Evolutionary conservation across 305 asterid species (phyloP), one percentile per base, ranked within the genome.

Genomic region (Solanum hybrid): DNA sequence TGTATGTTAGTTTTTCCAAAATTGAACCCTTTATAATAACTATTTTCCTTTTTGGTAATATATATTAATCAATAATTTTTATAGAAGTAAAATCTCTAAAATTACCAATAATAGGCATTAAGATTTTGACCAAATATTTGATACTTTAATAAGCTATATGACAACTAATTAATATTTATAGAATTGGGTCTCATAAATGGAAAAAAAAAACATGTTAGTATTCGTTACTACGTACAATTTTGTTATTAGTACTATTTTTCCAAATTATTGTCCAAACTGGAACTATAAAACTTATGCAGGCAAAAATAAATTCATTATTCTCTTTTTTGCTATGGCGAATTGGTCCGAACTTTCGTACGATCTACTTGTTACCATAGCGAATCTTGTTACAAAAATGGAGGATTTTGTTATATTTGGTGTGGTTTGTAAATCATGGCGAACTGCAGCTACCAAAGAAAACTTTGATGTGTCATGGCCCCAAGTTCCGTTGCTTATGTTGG

Each of bases 341-440:
- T 87, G 89, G 89, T 35, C 81, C 1, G 37, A 87, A 16, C 76
- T 87, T 33, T 67, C 89, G 12, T 4, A 64, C 26, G 61, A 87
- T 18, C 28, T 69, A 24, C 57, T 86, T 11, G 61, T 67, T 46
- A 71, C 20, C 0, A 31, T 86, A 11, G 46, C 16, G 2, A 67
- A 67, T 0, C 64, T 34, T 34, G 35, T 64, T 78, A 35, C 57
- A 3, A 57, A 57, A 2, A 57, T 57, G 69, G 67, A 34, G 13
- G 33, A 90, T 87, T 87, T 87, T 18, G 6, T 40, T 26, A 67
- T 76, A 8, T 87, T 87, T 16, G 16, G 86, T 11, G 89, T 76
- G 0, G 90, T 90, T 67, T 90, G 92, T 46, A 69, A 40, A 34
- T 87, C 91, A 26, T 90, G 91, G 90, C 34, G 26, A 31, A 33